Evolutionary conservation across 75 land plant species (phyloP), one percentile per base, ranked within the genome.

Genomic region (Cupressus sempervirens): DNA sequence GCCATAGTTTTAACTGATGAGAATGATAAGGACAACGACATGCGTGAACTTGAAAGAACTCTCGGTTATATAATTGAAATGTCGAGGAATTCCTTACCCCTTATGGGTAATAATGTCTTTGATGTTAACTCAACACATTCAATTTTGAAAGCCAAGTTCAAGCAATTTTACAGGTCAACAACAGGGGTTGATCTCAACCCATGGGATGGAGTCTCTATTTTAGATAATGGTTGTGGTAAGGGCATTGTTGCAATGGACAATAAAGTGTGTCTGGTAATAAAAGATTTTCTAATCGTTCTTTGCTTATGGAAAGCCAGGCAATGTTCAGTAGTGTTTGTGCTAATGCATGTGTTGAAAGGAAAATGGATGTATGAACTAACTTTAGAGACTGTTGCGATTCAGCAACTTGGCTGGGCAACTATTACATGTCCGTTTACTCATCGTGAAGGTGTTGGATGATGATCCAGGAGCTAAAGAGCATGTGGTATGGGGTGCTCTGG

Each of bases 301-400:
- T 92, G 86, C 85, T 90, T 18, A 36, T 97, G 23, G 96, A 97
- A 86, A 97, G 99, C 86, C 86, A 92, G 88, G 91, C 94, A 62
- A 81, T 93, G 81, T 97, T 97, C 72, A 96, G 96, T 79, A 97
- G 99, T 84, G 96, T 90, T 14, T 91, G 99, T 40, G 92, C 96
- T 4, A 97, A 96, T 88, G 89, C 92, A 4, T 92, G 90, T 97
- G 52, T 95, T 92, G 92, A 91, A 85, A 82, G 99, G 99, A 72
- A 94, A 93, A 83, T 95, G 99, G 99, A 97, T 97, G 99, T 97
- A 93, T 85, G 99, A 97, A 87, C 96, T 93, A 34, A 94, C 90
- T 32, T 81, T 97, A 43, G 97, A 93, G 86, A 97, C 99, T 81
- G 91, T 92, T 12, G 99, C 96, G 23, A 89, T 97, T 76, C 99